These are phyloP conservation scores for Colletotrichum acutatum DNA, from an alignment of 2,329 filamentous ascomycete species.

Conservation along the genomic window DNA sequence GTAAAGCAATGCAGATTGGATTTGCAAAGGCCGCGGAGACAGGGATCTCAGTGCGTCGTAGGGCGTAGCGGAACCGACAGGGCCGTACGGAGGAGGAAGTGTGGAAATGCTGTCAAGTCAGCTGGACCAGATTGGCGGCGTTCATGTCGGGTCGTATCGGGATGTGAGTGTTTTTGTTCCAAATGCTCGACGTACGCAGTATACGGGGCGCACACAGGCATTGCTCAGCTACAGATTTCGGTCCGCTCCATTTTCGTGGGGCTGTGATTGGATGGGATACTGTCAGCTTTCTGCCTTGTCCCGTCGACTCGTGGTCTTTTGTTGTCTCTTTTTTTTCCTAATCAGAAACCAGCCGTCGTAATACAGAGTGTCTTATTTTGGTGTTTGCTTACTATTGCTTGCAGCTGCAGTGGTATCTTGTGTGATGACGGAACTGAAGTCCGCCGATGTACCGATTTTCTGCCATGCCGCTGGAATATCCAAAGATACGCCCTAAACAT, in stretches of 20 bases:
- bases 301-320: background rate
- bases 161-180: background rate
- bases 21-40: constrained; percentile 14
- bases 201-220: background rate
- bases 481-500: background rate
- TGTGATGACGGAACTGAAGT: background rate
- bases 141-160: constrained; percentile 26
- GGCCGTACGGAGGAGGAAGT: too few species aligned
- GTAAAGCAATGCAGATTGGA: background rate
- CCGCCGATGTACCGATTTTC: background rate
- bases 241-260: constrained; percentile 29
- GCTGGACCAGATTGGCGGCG: constrained; percentile 24
- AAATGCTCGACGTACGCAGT: background rate
- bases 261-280: constrained; percentile 5
- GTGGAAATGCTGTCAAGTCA: background rate
- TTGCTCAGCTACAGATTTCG: background rate
- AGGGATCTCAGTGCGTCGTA: background rate
- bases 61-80: background rate
- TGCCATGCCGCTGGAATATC: background rate
- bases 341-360: background rate
- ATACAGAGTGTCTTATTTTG: background rate
- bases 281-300: background rate
- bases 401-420: background rate
- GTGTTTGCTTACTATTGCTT: background rate
- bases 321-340: background rate